phyloP scores from a whole-genome alignment of 2,329 filamentous ascomycete species.

The Scytalidium sp. region DNA sequence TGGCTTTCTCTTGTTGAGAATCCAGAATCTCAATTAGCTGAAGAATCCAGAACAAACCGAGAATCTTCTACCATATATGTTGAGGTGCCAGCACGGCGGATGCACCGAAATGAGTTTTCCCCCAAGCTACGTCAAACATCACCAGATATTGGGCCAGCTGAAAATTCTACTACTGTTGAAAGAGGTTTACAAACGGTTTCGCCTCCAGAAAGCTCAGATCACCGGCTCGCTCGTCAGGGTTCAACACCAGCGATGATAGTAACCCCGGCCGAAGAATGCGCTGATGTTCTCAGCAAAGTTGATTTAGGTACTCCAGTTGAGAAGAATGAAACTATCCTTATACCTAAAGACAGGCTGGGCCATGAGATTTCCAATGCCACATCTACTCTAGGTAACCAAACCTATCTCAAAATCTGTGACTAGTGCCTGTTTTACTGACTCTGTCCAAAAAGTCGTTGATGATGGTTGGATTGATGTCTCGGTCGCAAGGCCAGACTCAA shows the following conservation, averaged over 20 bases:
- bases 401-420: too few relatives aligned
- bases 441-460: too few relatives aligned
- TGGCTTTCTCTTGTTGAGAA: not conserved
- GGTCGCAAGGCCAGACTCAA: not conserved
- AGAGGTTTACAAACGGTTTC: not conserved
- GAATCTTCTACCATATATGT: not conserved
- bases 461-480: not conserved
- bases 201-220: not conserved
- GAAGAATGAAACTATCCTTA: not conserved
- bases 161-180: not conserved
- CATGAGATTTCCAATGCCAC: too few relatives aligned
- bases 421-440: too few relatives aligned
- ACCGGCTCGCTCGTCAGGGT: not conserved
- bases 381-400: too few relatives aligned
- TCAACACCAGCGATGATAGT: not conserved
- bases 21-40: not conserved
- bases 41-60: not conserved
- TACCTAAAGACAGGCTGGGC: not conserved
- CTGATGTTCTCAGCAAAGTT: not conserved
- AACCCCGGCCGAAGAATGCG: not conserved
- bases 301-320: not conserved
- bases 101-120: not conserved
- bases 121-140: not conserved
- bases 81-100: not conserved
- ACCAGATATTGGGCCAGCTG: not conserved